Conservation (phyloP, 2,329 filamentous ascomycete species). For the Aspergillus niger region DNA sequence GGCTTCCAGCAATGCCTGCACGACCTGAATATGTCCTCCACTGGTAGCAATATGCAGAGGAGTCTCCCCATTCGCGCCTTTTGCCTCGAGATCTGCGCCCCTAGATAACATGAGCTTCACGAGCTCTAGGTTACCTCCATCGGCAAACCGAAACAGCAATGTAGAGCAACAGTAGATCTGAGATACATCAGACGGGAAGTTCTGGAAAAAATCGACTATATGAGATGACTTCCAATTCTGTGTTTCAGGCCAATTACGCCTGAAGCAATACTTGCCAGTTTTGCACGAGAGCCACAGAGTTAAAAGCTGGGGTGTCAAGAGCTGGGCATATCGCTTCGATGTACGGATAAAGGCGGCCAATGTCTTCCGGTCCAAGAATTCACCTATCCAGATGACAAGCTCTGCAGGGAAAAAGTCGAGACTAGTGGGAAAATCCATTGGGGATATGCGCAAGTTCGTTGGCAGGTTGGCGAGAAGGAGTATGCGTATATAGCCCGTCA, state of each 20-base stretch:
- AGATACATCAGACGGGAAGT: not conserved
- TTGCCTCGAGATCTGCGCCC: not conserved
- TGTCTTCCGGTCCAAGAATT: not conserved
- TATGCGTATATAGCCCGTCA: too few relatives aligned
- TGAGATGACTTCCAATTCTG: not conserved
- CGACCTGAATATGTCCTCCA: not conserved
- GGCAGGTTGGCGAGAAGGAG: not conserved
- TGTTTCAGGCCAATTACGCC: not conserved
- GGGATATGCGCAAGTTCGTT: not conserved
- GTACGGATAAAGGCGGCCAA: not conserved
- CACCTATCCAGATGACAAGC: not conserved
- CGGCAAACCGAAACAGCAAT: not conserved
- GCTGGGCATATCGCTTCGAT: not conserved
- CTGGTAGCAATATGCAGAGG: not conserved
- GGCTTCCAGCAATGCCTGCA: not conserved
- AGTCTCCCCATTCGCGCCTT: not conserved
- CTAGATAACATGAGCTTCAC: not conserved
- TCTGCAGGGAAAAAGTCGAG: not conserved
- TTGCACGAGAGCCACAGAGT: not conserved
- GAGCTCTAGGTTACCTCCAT: not conserved
- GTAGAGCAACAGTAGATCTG: not conserved
- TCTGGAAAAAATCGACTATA: not conserved
- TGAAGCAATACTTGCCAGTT: too few relatives aligned
- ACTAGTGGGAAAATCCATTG: not conserved
- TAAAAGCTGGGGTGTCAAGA: not conserved